A percentile compares a stretch with the other conserved stretches of the same genome.
Evolutionary conservation across 768 basidiomycete species (phyloP).

Genomic region (Boletus vermiculosoides): DNA sequence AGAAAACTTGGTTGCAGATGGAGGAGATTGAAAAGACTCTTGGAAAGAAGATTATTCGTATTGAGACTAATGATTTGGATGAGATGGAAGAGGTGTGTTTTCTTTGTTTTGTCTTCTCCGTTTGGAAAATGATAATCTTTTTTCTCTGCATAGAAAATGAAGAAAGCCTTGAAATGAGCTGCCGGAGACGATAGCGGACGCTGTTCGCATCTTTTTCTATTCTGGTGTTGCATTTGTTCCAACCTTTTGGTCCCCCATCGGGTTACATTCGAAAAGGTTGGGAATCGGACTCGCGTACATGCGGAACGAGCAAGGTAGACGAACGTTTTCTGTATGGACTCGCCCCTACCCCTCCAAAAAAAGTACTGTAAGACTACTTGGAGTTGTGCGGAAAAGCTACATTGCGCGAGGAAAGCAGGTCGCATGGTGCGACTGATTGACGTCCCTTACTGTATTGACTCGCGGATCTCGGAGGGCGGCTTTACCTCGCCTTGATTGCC

Average conservation of each 20-base stretch:
- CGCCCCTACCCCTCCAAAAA: background rate
- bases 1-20: slow-evolving; percentile 86
- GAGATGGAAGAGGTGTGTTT: slow-evolving; percentile 85
- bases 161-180: slow-evolving; percentile 66
- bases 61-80: slow-evolving; percentile 88
- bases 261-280: background rate
- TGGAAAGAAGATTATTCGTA: slow-evolving; percentile 74
- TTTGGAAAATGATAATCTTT: background rate
- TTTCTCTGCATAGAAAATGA: slow-evolving; percentile 61
- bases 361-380: background rate
- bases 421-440: no score
- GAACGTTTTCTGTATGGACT: background rate
- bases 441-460: background rate
- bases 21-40: slow-evolving; percentile 81
- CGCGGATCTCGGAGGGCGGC: background rate
- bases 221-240: background rate
- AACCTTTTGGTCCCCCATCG: background rate
- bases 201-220: background rate
- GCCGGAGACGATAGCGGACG: background rate
- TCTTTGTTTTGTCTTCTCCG: background rate
- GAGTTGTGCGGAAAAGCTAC: background rate
- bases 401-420: no score
- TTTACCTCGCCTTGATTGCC: background rate
- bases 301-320: background rate
- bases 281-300: background rate